Conservation (phyloP, 805 yeast species). For the Yarrowia divulgata region DNA sequence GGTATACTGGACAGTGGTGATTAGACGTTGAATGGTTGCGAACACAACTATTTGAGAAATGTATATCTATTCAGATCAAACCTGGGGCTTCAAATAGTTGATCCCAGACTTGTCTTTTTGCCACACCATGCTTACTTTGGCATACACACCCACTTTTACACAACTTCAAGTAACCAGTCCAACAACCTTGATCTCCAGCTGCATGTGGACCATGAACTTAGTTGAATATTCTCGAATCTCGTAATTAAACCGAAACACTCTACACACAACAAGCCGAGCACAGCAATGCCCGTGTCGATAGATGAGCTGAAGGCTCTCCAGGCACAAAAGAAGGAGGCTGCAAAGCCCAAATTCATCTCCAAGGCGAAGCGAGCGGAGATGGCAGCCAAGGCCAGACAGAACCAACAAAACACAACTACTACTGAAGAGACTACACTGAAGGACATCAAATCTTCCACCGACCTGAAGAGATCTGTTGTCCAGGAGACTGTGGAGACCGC, state of each 20-base stretch:
- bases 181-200: slow-evolving; percentile 12
- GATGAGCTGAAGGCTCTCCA: slow-evolving; percentile 47
- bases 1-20: too few relatives aligned
- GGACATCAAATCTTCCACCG: not conserved
- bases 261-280: not conserved
- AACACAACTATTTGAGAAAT: too few relatives aligned
- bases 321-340: slow-evolving; percentile 42
- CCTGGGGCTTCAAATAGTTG: too few relatives aligned
- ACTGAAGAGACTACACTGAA: slow-evolving; percentile 1
- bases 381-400: slow-evolving; percentile 21
- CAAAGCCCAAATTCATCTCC: slow-evolving; percentile 56
- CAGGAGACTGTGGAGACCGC: slow-evolving; percentile 6
- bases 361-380: slow-evolving; percentile 47
- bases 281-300: slow-evolving; percentile 46
- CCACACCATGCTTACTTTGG: not conserved
- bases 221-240: not conserved
- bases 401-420: not conserved
- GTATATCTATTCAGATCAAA: too few relatives aligned
- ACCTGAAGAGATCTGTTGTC: slow-evolving; percentile 24
- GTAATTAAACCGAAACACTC: too few relatives aligned
- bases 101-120: not conserved
- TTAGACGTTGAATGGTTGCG: too few relatives aligned
- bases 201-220: slow-evolving; percentile 10
- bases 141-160: not conserved
- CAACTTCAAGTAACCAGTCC: not conserved